A percentile compares a stretch with the other conserved stretches of the same genome.
Conservation (phyloP, 441 rosid species). For the Dalechampia spathulata region DNA sequence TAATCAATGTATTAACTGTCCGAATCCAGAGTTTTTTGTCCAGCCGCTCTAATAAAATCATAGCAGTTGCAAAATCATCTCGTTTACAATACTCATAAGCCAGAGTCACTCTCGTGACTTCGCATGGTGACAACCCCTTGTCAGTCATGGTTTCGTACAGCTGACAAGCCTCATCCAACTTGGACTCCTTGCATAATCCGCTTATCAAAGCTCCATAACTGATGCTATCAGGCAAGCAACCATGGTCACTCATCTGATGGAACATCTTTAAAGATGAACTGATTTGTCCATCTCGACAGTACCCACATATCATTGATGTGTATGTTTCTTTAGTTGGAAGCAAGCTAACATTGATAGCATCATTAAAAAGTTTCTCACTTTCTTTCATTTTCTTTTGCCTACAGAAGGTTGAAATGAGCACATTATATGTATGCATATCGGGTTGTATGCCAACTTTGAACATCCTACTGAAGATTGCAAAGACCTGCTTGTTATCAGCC, state of each 20-base stretch:
- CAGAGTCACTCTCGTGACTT: constrained; percentile 71
- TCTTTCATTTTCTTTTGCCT: constrained; percentile 59
- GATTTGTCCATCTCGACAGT: constrained; percentile 47
- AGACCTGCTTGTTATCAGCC: constrained; percentile 38
- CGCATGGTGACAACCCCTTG: constrained; percentile 56
- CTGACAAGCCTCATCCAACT: constrained; percentile 56
- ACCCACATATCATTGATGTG: constrained; percentile 77
- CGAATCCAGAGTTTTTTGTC: constrained; percentile 77
- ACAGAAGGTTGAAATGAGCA: constrained; percentile 61
- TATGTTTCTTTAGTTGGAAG: constrained; percentile 82
- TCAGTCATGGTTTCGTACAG: constrained; percentile 67
- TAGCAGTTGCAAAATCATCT: constrained; percentile 72
- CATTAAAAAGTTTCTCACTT: constrained; percentile 51
- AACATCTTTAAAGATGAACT: constrained; percentile 42
- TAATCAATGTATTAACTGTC: constrained; percentile 63
- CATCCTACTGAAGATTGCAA: constrained; percentile 59
- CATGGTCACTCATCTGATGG: constrained; percentile 48
- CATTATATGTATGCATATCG: constrained; percentile 57
- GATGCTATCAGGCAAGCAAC: constrained; percentile 61
- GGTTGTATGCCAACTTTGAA: constrained; percentile 50
- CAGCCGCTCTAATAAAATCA: constrained; percentile 61
- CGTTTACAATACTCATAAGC: constrained; percentile 75
- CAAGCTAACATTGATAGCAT: constrained; percentile 41
- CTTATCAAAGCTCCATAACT: constrained; percentile 79
- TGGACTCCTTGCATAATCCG: constrained; percentile 76